Evolutionary conservation across 768 basidiomycete genomes (phyloP).

Genomic region (Mycena maculata): DNA sequence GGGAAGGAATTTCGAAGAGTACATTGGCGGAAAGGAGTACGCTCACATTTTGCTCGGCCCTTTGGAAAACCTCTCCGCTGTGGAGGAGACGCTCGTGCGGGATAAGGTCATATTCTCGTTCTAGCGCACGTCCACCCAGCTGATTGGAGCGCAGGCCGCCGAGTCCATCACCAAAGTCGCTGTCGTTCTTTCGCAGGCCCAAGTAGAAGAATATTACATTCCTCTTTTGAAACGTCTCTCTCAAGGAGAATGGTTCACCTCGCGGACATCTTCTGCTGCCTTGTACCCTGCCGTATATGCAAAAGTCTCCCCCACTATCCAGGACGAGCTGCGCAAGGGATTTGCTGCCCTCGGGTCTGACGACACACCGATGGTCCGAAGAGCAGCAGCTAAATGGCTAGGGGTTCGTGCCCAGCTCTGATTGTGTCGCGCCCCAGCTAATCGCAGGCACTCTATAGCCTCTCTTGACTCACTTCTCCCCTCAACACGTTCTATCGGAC

Average conservation of each 20-base stretch:
- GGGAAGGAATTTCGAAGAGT: constrained; percentile 92
- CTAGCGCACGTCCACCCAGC: constrained; percentile 24
- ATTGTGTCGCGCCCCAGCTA: constrained; percentile 3
- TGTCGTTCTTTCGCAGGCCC: constrained; percentile 75
- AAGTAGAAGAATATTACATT: constrained; percentile 91
- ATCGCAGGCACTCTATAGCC: constrained; percentile 60
- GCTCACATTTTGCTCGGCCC: constrained; percentile 92
- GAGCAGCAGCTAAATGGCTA: constrained; percentile 96
- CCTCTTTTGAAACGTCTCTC: constrained; percentile 91
- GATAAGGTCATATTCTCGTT: constrained; percentile 80
- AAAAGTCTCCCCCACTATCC: constrained; percentile 75
- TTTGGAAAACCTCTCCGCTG: constrained; percentile 93
- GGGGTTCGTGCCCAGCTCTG: constrained; percentile 70
- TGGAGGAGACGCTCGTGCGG: constrained; percentile 97
- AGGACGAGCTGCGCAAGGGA: constrained; percentile 90
- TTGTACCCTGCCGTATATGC: constrained; percentile 92
- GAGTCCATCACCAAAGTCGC: constrained; percentile 95
- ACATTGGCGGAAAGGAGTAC: constrained; percentile 88
- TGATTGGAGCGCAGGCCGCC: constrained; percentile 72
- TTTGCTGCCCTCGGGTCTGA: constrained; percentile 87
- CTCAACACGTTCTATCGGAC: constrained; percentile 85
- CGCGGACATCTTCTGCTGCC: constrained; percentile 94
- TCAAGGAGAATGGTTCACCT: constrained; percentile 98
- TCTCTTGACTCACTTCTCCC: constrained; percentile 81
- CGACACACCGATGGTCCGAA: constrained; percentile 98